Conservation (phyloP, 2,329 filamentous ascomycete genomes). For the Monilinia fructigena region DNA sequence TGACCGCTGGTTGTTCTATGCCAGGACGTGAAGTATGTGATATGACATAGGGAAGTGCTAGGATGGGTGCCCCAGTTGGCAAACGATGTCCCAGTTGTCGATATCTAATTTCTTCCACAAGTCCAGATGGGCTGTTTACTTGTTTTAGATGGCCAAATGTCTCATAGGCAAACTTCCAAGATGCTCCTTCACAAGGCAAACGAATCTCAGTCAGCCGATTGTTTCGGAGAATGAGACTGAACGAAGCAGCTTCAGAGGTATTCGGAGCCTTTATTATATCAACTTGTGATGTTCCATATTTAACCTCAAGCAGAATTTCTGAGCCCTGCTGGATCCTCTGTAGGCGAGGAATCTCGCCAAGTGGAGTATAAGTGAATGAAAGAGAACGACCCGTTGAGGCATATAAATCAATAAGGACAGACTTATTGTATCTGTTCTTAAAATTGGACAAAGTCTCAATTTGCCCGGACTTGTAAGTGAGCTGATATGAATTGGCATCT, state of each 20-base stretch:
- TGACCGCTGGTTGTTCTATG: slow-evolving; percentile 7
- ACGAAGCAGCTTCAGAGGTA: slow-evolving; percentile 11
- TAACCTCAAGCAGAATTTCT: slow-evolving; percentile 16
- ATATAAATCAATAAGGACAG: slow-evolving; percentile 16
- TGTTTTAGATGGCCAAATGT: neutral
- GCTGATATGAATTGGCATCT: slow-evolving; percentile 12
- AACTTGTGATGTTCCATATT: slow-evolving; percentile 10
- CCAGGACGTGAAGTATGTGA: slow-evolving; percentile 16
- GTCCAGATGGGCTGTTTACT: slow-evolving; percentile 3
- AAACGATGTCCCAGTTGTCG: slow-evolving; percentile 12
- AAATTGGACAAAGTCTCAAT: slow-evolving; percentile 17
- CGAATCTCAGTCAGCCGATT: slow-evolving; percentile 1
- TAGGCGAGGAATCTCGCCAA: slow-evolving; percentile 7
- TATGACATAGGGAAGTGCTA: slow-evolving; percentile 15
- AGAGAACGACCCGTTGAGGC: slow-evolving; percentile 5
- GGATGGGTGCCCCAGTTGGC: slow-evolving; percentile 12
- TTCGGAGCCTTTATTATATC: slow-evolving; percentile 15
- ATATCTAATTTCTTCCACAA: slow-evolving; percentile 16
- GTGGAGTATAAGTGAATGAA: neutral
- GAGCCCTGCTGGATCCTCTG: slow-evolving; percentile 17
- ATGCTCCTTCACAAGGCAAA: slow-evolving; percentile 9
- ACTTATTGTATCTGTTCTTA: slow-evolving; percentile 11
- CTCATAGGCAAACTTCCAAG: slow-evolving; percentile 16
- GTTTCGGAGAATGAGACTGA: slow-evolving; percentile 11
- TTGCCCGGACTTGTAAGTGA: slow-evolving; percentile 14